Evolutionary conservation across 192 early-diverging fungal species (phyloP), one percentile per base, ranked within the genome.

Genomic region (Gonapodya prolifera): DNA sequence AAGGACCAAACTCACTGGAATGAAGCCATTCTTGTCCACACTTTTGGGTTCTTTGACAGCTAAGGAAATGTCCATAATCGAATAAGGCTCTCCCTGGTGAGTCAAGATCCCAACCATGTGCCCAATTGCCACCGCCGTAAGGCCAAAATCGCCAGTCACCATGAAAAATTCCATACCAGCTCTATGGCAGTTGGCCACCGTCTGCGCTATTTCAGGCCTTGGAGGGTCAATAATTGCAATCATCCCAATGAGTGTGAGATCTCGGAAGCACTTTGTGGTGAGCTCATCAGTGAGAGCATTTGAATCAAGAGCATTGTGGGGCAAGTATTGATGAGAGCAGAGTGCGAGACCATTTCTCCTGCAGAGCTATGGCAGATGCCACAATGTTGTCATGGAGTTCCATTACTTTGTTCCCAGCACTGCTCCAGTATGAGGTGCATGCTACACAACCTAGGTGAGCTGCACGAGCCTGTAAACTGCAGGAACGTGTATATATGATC

Each of bases 151-250:
- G 75, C 93, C 94, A 31, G 94, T 95, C 69, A 93, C 79, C 95
- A 96, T 94, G 77, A 91, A 90, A 69, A 96, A 84, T 33, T 91
- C 85, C 61, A 93, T 81, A 30, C 90, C 90, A 0, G 94, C 93
- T 33, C 81, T 71, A 34, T 87, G 86, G 71, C 87, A 87, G 0
- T 79, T 85, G 34, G 76, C 84, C 34, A 97, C 87, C 1, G 91
- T 85, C 28, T 84, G 80, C 2, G 82, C 83, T 34, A 91, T 90
- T 78, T 94, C 94, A 17, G 84, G 83, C 35, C 94, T 87, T n/a
- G 93, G 94, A 70, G 94, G 95, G 79, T 95, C 95, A 75, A 89
- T 83, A 70, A 97, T 93, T 1, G 88, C 77, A 31, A 92, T 86
- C 29, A 96, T 81, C 0, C 92, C 94, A 18, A 95, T 80, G 34